A percentile compares a stretch with the other conserved stretches of the same genome.
phyloP scores from a whole-genome alignment of 148 eudicot species.

The Persicaria maculosa region DNA sequence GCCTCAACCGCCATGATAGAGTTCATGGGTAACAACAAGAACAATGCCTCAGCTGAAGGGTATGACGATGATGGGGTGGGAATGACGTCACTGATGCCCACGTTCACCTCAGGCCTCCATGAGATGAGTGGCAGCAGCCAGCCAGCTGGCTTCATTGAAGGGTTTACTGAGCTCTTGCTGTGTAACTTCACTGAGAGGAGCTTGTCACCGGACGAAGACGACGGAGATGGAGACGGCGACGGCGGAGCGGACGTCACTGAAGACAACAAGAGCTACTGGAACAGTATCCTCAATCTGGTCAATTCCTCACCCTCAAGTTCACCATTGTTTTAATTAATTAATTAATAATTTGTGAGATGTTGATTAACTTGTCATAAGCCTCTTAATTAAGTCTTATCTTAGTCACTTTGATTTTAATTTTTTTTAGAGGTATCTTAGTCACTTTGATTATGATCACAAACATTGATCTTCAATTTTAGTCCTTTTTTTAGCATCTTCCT shows the following conservation, averaged over 20 bases:
- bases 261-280: slow-evolving; percentile 84
- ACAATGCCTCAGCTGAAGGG: not conserved
- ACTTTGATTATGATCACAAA: slow-evolving; percentile 3
- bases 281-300: slow-evolving; percentile 74
- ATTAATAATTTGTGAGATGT: slow-evolving; percentile 3
- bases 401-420: not conserved
- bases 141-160: slow-evolving; percentile 42
- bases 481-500: not conserved
- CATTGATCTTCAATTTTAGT: not conserved
- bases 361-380: not conserved
- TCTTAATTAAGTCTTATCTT: not conserved
- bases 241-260: slow-evolving; percentile 27
- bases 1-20: slow-evolving; percentile 37
- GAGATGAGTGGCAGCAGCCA: slow-evolving; percentile 16
- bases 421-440: not conserved
- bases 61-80: slow-evolving; percentile 20
- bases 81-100: slow-evolving; percentile 20
- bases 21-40: slow-evolving; percentile 30
- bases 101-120: slow-evolving; percentile 20
- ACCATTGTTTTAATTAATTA: slow-evolving; percentile 36
- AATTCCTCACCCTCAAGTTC: slow-evolving; percentile 71
- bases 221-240: slow-evolving; percentile 12
- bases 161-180: slow-evolving; percentile 67
- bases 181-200: slow-evolving; percentile 24
- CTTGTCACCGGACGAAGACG: slow-evolving; percentile 16